These are phyloP conservation scores for Cladorrhinum sp. DNA, from an alignment of 2,329 filamentous ascomycete species.

Conservation along the genomic window DNA sequence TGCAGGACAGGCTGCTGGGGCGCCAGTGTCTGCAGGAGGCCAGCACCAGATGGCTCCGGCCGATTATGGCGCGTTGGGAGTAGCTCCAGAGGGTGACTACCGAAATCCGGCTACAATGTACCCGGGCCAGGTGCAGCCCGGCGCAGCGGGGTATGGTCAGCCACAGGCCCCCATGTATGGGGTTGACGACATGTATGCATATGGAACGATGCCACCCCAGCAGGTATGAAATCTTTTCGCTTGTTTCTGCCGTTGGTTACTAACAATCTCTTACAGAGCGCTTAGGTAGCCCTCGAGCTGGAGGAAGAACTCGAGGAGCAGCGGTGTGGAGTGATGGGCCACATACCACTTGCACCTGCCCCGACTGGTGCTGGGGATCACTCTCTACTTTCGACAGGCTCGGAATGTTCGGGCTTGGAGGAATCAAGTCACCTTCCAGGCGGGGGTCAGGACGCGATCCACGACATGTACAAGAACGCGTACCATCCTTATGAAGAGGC, in stretches of 20 bases:
- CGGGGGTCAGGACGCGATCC: not conserved
- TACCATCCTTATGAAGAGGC: not conserved
- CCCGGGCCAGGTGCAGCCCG: conserved; percentile 70
- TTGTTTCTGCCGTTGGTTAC: not conserved
- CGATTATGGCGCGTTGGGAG: conserved; percentile 60
- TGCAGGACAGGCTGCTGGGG: conserved; percentile 46
- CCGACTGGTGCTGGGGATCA: not conserved
- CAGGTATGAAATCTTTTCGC: conserved; percentile 58
- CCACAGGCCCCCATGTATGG: conserved; percentile 78
- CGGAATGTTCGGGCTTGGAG: not conserved
- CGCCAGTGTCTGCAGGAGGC: conserved; percentile 39
- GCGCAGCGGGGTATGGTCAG: conserved; percentile 72
- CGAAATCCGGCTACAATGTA: conserved; percentile 79
- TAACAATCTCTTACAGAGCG: conserved; percentile 14
- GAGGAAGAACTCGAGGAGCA: not conserved
- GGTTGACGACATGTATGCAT: conserved; percentile 82
- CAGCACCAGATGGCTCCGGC: conserved; percentile 57
- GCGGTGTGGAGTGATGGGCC: not conserved
- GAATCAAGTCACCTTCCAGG: not conserved
- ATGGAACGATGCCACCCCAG: conserved; percentile 75
- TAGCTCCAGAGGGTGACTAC: conserved; percentile 73
- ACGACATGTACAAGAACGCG: not conserved
- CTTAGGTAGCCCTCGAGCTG: conserved; percentile 10
- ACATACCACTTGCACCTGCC: not conserved
- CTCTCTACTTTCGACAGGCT: not conserved